Percentiles rank a stretch among this genome's conserved stretches.
These are phyloP conservation scores for Hydrangea macrophylla DNA, from an alignment of 148 eudicot genomes.

Conservation along the genomic window DNA sequence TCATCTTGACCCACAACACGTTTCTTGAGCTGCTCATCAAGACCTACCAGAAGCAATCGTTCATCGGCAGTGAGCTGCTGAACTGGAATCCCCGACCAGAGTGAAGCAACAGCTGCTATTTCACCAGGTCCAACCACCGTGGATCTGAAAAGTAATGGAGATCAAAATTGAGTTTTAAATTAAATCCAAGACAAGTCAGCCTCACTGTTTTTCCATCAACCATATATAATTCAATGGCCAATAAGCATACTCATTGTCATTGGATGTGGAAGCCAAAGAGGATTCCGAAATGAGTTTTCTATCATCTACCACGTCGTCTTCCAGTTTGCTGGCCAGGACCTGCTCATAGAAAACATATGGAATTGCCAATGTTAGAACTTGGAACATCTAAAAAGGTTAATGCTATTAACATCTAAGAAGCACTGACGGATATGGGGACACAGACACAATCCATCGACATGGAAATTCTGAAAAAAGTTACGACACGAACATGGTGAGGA, in stretches of 20 bases:
- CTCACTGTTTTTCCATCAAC: not conserved
- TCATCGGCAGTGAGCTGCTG: conserved; percentile 54
- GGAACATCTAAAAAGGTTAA: conserved; percentile 12
- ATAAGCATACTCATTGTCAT: conserved; percentile 39
- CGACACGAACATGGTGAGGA: too few species aligned
- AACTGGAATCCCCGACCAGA: conserved; percentile 64
- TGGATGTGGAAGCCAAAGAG: conserved; percentile 16
- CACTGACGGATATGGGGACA: too few species aligned
- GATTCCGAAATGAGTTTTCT: conserved; percentile 11
- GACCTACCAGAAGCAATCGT: conserved; percentile 44
- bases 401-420: too few species aligned
- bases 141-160: conserved; percentile 20
- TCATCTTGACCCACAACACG: conserved; percentile 65
- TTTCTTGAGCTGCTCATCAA: conserved; percentile 48
- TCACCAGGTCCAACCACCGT: conserved; percentile 51
- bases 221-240: conserved; percentile 5
- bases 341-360: conserved; percentile 15
- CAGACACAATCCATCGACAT: too few species aligned
- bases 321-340: conserved; percentile 30
- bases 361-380: conserved; percentile 13
- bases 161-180: conserved; percentile 5
- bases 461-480: too few species aligned
- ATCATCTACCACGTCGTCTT: conserved; percentile 23
- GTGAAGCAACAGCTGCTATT: conserved; percentile 57
- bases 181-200: not conserved